phyloP scores from a whole-genome alignment of 306 rosid genomes.

The Lathyrus oleraceus region DNA sequence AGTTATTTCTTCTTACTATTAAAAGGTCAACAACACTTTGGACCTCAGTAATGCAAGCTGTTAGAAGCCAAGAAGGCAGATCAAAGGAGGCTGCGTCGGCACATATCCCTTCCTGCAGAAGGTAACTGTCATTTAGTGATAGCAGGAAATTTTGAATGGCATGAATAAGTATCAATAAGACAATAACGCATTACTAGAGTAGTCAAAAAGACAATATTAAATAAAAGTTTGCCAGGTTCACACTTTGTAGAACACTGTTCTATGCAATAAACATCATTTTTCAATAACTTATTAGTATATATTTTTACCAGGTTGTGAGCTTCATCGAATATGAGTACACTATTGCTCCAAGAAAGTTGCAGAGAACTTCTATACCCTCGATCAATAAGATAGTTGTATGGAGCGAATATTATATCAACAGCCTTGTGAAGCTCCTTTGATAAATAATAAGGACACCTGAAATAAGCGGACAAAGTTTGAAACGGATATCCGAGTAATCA shows the following conservation, averaged over 20 bases:
- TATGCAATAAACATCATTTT: slow-evolving; percentile 29
- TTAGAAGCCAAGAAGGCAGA: slow-evolving; percentile 86
- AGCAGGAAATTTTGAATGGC: slow-evolving; percentile 34
- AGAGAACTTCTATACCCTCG: slow-evolving; percentile 60
- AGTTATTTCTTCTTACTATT: slow-evolving; percentile 67
- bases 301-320: slow-evolving; percentile 89
- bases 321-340: slow-evolving; percentile 94
- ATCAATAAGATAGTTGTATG: slow-evolving; percentile 94
- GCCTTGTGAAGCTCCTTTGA: slow-evolving; percentile 80
- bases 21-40: slow-evolving; percentile 70
- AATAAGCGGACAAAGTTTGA: slow-evolving; percentile 37
- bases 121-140: slow-evolving; percentile 28
- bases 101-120: slow-evolving; percentile 87
- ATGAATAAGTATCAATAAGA: slow-evolving; percentile 25
- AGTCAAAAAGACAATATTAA: slow-evolving; percentile 20
- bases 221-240: slow-evolving; percentile 11
- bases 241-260: slow-evolving; percentile 19
- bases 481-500: slow-evolving; percentile 32
- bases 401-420: slow-evolving; percentile 86
- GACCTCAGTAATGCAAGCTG: slow-evolving; percentile 84
- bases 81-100: slow-evolving; percentile 98
- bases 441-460: slow-evolving; percentile 89
- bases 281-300: slow-evolving; percentile 27
- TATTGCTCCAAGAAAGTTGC: slow-evolving; percentile 61
- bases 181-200: slow-evolving; percentile 20